Evolutionary conservation across 148 eudicot species (phyloP), one percentile per base, ranked within the genome.

Genomic region (Linanthus parryae): DNA sequence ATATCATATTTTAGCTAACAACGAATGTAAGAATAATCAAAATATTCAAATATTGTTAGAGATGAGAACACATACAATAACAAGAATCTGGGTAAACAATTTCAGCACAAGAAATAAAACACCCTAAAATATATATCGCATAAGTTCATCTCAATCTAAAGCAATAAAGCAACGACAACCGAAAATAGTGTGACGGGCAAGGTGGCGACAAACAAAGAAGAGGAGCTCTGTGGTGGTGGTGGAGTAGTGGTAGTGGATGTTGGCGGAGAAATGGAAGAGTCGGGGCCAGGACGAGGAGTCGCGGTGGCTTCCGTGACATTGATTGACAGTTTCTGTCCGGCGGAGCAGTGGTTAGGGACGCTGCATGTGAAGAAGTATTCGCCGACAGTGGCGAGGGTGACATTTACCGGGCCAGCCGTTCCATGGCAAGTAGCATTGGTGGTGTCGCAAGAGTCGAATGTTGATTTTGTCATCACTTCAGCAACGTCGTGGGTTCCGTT

Each of bases 281-380:
- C n/a, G n/a, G n/a, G n/a, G n/a, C n/a, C n/a, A 5, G 35, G 52
- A 44, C 71, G 48, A 31, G 72, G 41, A 18, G 66, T 5, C 17
- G 58, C 2, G 20, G 58, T 35, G 53, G 66, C 3, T 52, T 51
- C 66, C 12, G 75, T 21, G 46, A 58, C 76, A 14, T 59, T 64
- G 63, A 84, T 64, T 12, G 84, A 45, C 21, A 84, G 53, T 50
- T 73, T 78, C 33, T 77, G 84, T 27, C 69, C 73, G 20, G 20
- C 25, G 18, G 7, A 0, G 38, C 94, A 78, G 59, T 84, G 87
- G 19, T 36, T 40, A 47, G 57, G 3, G 46, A 80, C 16, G 54
- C 84, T 75, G 65, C 94, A 84, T 41, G 81, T 57, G 73, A 33
- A 84, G 61, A 70, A 66, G 51, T 77, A 77, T 44, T 61, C 45